phyloP scores from a whole-genome alignment of 73 alveolate genomes.

The Tetrahymena malaccensis region DNA sequence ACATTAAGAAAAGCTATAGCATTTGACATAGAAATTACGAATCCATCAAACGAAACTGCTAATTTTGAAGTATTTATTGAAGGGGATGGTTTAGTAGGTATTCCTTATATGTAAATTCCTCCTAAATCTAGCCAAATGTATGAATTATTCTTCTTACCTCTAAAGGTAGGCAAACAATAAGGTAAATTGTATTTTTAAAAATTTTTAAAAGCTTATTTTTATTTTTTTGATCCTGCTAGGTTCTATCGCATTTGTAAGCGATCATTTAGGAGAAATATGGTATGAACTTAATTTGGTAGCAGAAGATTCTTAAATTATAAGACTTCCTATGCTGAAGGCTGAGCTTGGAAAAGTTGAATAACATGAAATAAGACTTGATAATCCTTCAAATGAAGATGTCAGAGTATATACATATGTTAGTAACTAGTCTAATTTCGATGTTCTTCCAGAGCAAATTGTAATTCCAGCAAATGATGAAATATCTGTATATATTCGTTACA shows the following conservation, averaged over 20 bases:
- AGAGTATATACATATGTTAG: conserved; percentile 62
- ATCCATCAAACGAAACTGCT: conserved; percentile 82
- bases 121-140: conserved; percentile 75
- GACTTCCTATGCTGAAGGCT: conserved; percentile 74
- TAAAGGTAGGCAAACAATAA: conserved; percentile 63
- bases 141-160: conserved; percentile 85
- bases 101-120: conserved; percentile 61
- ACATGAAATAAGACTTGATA: conserved; percentile 80
- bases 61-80: conserved; percentile 86
- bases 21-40: conserved; percentile 80
- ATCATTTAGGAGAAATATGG: conserved; percentile 95
- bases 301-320: conserved; percentile 78
- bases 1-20: conserved; percentile 82
- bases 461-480: conserved; percentile 77
- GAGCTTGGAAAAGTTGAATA: conserved; percentile 91
- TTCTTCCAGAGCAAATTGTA: conserved; percentile 81
- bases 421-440: conserved; percentile 86
- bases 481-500: conserved; percentile 77
- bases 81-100: conserved; percentile 90
- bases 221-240: conserved; percentile 15
- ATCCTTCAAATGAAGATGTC: conserved; percentile 90
- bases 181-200: neutral
- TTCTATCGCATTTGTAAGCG: conserved; percentile 85
- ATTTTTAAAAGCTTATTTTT: neutral
- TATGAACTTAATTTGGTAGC: conserved; percentile 83